These are phyloP conservation scores for Vararia minispora DNA, from an alignment of 768 basidiomycete species.

Conservation along the genomic window DNA sequence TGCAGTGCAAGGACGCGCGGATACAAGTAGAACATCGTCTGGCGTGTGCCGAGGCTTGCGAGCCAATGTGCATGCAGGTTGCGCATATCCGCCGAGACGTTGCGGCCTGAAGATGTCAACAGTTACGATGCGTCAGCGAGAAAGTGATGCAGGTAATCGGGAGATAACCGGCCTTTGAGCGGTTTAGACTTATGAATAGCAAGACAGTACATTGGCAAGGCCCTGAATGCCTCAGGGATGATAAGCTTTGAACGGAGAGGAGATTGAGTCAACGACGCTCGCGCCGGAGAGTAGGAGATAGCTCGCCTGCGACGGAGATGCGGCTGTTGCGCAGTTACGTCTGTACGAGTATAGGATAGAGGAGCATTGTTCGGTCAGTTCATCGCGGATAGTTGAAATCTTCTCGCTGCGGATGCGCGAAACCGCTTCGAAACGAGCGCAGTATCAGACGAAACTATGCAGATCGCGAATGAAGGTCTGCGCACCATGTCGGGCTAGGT, in stretches of 20 bases:
- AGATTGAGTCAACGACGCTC: background rate
- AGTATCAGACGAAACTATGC: background rate
- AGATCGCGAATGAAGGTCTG: constrained; percentile 4
- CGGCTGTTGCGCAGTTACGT: constrained; percentile 75
- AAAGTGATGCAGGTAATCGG: background rate
- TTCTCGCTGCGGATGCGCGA: constrained; percentile 44
- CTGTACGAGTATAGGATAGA: constrained; percentile 79
- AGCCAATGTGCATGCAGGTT: constrained; percentile 76
- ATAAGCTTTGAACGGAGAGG: constrained; percentile 50
- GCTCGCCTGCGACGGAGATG: constrained; percentile 66
- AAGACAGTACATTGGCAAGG: constrained; percentile 72
- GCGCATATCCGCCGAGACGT: constrained; percentile 89
- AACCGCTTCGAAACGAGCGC: constrained; percentile 42
- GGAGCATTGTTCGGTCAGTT: constrained; percentile 75
- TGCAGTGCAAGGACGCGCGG: constrained; percentile 84
- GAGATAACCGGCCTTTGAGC: constrained; percentile 60
- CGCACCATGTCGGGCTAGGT: constrained; percentile 71
- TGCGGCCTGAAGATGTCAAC: constrained; percentile 61
- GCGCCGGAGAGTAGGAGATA: background rate
- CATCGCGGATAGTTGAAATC: constrained; percentile 70
- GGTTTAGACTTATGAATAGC: constrained; percentile 83
- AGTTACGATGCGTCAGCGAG: constrained; percentile 1
- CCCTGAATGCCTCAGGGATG: constrained; percentile 86
- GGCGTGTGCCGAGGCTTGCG: constrained; percentile 55
- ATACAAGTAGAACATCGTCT: constrained; percentile 72